Conservation (phyloP, 305 asterid species). For the Plantago lanceolata region DNA sequence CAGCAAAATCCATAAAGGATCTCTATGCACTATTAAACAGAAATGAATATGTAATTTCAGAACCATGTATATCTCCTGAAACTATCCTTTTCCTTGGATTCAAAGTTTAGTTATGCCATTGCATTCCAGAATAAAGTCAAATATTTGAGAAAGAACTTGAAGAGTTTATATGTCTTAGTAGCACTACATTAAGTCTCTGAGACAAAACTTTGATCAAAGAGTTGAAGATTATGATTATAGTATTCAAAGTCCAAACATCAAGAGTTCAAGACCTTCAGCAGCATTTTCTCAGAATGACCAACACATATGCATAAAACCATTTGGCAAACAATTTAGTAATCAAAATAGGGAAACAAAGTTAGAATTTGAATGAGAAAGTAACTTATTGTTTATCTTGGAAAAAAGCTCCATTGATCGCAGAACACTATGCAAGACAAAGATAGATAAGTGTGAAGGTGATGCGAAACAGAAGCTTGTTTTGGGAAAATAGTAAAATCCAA, state of each 20-base stretch:
- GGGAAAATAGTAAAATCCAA: no score
- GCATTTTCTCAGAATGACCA: slow-evolving; percentile 6
- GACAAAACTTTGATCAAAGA: background rate
- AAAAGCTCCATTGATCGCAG: background rate
- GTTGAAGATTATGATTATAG: background rate
- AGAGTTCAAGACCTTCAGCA: slow-evolving; percentile 6
- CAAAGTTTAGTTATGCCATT: no score
- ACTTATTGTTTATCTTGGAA: background rate
- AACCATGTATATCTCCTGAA: background rate
- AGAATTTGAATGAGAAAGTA: background rate
- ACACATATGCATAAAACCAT: background rate
- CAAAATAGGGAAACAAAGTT: no score
- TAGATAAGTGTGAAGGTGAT: no score
- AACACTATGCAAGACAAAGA: slow-evolving; percentile 11
- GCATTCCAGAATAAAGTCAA: no score
- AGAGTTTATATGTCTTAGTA: background rate
- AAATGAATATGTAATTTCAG: background rate
- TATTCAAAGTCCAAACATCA: slow-evolving; percentile 1
- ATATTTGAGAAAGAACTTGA: no score
- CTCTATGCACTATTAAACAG: background rate
- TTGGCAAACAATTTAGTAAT: background rate
- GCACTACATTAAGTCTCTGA: background rate
- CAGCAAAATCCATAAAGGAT: background rate
- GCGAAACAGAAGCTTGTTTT: no score
- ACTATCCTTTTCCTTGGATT: background rate